phyloP scores from a whole-genome alignment of 2,329 filamentous ascomycete genomes.

The Diaporthe vexans region DNA sequence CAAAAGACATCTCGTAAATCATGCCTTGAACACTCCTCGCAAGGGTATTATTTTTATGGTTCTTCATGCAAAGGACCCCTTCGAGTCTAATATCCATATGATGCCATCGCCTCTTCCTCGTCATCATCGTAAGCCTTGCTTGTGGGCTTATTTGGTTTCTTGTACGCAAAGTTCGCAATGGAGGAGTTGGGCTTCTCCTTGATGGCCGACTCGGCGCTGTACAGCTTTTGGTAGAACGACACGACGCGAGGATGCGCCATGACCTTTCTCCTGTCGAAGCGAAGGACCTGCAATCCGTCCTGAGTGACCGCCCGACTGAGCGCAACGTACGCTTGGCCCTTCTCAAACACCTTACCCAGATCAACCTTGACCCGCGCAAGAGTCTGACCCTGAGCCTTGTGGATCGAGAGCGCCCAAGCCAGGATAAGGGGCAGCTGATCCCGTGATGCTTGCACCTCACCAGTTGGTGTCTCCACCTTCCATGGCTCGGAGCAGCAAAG shows the following conservation, averaged over 20 bases:
- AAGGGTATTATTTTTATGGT: slow-evolving; percentile 9
- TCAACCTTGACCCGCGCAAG: slow-evolving; percentile 95
- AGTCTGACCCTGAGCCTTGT: slow-evolving; percentile 97
- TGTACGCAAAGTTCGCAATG: slow-evolving; percentile 59
- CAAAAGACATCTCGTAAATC: slow-evolving; percentile 3
- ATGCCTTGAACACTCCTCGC: neutral
- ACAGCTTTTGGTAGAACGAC: slow-evolving; percentile 86
- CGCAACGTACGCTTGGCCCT: slow-evolving; percentile 97
- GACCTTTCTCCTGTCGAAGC: slow-evolving; percentile 91
- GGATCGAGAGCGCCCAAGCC: slow-evolving; percentile 96
- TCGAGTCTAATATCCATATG: slow-evolving; percentile 7
- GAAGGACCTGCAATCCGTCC: slow-evolving; percentile 86
- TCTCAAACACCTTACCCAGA: slow-evolving; percentile 92
- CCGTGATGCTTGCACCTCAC: slow-evolving; percentile 91
- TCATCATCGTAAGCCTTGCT: slow-evolving; percentile 39
- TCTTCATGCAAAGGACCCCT: neutral
- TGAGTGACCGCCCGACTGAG: slow-evolving; percentile 93
- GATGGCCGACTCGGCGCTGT: slow-evolving; percentile 71
- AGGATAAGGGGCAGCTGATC: slow-evolving; percentile 89
- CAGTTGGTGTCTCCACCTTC: slow-evolving; percentile 97
- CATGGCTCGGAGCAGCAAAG: slow-evolving; percentile 90
- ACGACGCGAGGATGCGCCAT: slow-evolving; percentile 93
- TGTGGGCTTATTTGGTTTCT: slow-evolving; percentile 44
- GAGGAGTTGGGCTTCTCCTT: slow-evolving; percentile 50
- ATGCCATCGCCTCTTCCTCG: slow-evolving; percentile 41